A percentile compares a stretch with the other conserved stretches of the same genome.
Evolutionary conservation across 768 basidiomycete genomes (phyloP).

Genomic region (Gymnopilus junonius): DNA sequence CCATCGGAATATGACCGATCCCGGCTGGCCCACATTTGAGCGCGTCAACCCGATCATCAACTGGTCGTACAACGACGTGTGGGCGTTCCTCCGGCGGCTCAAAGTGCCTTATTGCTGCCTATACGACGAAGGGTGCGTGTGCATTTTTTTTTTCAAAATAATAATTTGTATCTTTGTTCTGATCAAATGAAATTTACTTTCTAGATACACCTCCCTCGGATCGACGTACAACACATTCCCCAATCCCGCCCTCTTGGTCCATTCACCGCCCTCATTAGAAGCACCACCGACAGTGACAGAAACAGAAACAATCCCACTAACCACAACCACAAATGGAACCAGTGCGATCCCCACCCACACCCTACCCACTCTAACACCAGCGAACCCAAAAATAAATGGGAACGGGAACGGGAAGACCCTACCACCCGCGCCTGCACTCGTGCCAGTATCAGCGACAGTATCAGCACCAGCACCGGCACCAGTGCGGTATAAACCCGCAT

Average conservation of each 20-base stretch:
- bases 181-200: not conserved
- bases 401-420: too few relatives aligned
- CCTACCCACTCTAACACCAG: too few relatives aligned
- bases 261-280: constrained; percentile 12
- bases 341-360: constrained; percentile 6
- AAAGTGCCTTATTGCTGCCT: constrained; percentile 85
- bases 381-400: too few relatives aligned
- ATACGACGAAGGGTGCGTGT: constrained; percentile 87
- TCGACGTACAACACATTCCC: constrained; percentile 94
- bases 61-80: constrained; percentile 91
- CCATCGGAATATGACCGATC: constrained; percentile 80
- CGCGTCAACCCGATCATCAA: constrained; percentile 96
- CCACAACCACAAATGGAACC: constrained; percentile 5
- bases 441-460: too few relatives aligned
- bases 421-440: too few relatives aligned
- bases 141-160: too few relatives aligned
- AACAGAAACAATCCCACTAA: constrained; percentile 7
- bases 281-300: constrained; percentile 24
- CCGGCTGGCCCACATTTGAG: constrained; percentile 88
- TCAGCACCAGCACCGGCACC: too few relatives aligned
- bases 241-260: constrained; percentile 81
- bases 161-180: not conserved
- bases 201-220: constrained; percentile 97
- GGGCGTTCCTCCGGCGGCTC: constrained; percentile 79
- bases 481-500: constrained; percentile 71